Conservation (phyloP, 352 stramenopile genomes). For the Hyaloperonospora arabidopsidis region DNA sequence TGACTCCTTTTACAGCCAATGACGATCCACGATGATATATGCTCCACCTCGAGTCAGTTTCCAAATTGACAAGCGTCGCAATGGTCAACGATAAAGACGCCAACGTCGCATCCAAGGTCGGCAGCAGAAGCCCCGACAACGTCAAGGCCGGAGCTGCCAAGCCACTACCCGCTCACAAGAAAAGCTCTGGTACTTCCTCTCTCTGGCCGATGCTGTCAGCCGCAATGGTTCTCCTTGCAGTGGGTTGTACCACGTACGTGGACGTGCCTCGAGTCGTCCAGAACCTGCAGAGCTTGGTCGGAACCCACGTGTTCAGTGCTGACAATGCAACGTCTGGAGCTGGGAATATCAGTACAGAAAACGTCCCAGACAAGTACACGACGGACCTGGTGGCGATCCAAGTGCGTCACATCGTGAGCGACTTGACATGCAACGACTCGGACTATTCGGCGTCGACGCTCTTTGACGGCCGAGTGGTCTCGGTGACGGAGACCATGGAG, state of each 20-base stretch:
- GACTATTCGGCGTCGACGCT: conserved; percentile 31
- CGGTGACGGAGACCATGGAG: conserved; percentile 57
- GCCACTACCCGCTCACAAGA: conserved; percentile 13
- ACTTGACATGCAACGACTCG: conserved; percentile 27
- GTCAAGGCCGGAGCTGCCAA: conserved; percentile 11
- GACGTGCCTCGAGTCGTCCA: conserved; percentile 23
- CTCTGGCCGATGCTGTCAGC: conserved; percentile 24
- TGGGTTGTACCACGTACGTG: conserved; percentile 20
- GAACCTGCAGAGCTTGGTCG: conserved; percentile 16
- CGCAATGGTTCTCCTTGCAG: conserved; percentile 16
- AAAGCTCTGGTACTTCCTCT: conserved; percentile 3
- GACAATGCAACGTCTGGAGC: conserved; percentile 4
- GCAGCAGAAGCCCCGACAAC: too few species aligned
- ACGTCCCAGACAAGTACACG: conserved; percentile 49
- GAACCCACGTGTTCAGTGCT: conserved; percentile 8
- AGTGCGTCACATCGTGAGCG: conserved; percentile 39
- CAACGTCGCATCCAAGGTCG: too few species aligned
- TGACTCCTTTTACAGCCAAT: too few species aligned
- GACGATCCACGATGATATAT: too few species aligned
- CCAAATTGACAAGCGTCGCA: too few species aligned
- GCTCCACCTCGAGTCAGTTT: too few species aligned
- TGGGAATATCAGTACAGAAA: conserved; percentile 8
- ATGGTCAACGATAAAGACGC: too few species aligned
- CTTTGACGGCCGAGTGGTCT: conserved; percentile 28
- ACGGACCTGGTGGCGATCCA: conserved; percentile 41